These are phyloP conservation scores for Debaryomyces sp. DNA, from an alignment of 1,139 yeast species.

Conservation along the genomic window DNA sequence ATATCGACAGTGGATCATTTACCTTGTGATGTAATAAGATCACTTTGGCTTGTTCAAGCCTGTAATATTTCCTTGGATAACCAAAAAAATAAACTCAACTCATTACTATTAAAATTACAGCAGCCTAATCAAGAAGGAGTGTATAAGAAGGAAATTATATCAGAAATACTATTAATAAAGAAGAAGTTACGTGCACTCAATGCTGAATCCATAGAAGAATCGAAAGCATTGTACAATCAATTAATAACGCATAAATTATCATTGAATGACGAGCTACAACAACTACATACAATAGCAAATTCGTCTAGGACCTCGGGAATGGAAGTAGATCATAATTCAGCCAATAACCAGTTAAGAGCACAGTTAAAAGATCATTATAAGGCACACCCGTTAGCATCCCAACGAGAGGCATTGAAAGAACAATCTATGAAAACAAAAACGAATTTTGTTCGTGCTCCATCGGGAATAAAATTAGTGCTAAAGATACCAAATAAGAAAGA, in stretches of 20 bases:
- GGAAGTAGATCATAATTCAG: slow-evolving; percentile 14
- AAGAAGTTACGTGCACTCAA: slow-evolving; percentile 17
- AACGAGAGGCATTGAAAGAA: slow-evolving; percentile 42
- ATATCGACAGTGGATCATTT: slow-evolving; percentile 50
- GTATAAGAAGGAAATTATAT: slow-evolving; percentile 10
- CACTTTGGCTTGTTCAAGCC: slow-evolving; percentile 49
- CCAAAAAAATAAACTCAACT: slow-evolving; percentile 21
- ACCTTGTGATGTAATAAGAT: slow-evolving; percentile 49
- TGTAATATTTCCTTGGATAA: slow-evolving; percentile 35
- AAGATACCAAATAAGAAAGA: slow-evolving; percentile 26
- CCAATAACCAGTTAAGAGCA: slow-evolving; percentile 28
- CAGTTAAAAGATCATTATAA: slow-evolving; percentile 40
- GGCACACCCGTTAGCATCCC: slow-evolving; percentile 41
- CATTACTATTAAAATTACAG: slow-evolving; percentile 16
- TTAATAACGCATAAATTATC: slow-evolving; percentile 33
- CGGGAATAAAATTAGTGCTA: slow-evolving; percentile 32
- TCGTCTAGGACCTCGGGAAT: slow-evolving; percentile 7
- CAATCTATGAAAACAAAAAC: slow-evolving; percentile 19
- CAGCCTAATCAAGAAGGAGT: slow-evolving; percentile 2
- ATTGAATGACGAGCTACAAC: slow-evolving; percentile 33
- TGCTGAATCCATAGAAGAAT: slow-evolving; percentile 38
- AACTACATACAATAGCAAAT: slow-evolving; percentile 23
- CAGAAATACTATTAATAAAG: slow-evolving; percentile 16
- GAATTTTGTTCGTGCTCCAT: slow-evolving; percentile 9
- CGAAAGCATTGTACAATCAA: slow-evolving; percentile 37